phyloP scores from a whole-genome alignment of 2,329 filamentous ascomycete species.

The Clarireedia hainanense region DNA sequence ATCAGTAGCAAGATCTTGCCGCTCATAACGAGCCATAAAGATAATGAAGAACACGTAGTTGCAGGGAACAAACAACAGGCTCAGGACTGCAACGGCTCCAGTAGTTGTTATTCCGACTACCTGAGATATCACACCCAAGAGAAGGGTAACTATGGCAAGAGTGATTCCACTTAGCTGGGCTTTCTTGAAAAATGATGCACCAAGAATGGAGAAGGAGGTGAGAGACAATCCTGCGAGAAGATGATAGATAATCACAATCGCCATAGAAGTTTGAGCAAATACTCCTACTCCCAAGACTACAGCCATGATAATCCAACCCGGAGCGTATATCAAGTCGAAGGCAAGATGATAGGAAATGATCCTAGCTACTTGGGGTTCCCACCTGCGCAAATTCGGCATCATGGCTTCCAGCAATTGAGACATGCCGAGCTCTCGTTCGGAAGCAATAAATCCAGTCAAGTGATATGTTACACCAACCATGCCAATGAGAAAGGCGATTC shows the following conservation, averaged over 20 bases:
- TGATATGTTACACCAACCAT: constrained; percentile 82
- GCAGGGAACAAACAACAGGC: constrained; percentile 76
- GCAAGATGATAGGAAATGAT: constrained; percentile 72
- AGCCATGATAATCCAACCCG: constrained; percentile 74
- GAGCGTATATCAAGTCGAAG: constrained; percentile 72
- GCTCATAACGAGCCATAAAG: constrained; percentile 70
- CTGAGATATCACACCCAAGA: constrained; percentile 78
- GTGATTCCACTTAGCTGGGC: constrained; percentile 83
- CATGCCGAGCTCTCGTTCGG: constrained; percentile 80
- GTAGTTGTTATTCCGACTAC: constrained; percentile 53
- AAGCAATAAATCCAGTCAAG: constrained; percentile 75
- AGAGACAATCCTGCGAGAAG: constrained; percentile 69
- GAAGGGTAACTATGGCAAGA: constrained; percentile 61
- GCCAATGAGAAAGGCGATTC: constrained; percentile 69
- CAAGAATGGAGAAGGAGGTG: constrained; percentile 72
- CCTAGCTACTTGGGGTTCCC: constrained; percentile 72
- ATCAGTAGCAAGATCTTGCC: constrained; percentile 49
- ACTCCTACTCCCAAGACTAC: constrained; percentile 55
- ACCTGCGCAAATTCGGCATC: constrained; percentile 68
- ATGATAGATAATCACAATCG: constrained; percentile 65
- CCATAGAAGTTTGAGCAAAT: constrained; percentile 55
- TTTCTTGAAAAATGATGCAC: constrained; percentile 76
- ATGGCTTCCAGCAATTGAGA: constrained; percentile 84
- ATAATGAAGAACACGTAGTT: constrained; percentile 79
- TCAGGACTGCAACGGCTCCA: constrained; percentile 59